A percentile compares a stretch with the other conserved stretches of the same genome.
Evolutionary conservation across 441 rosid species (phyloP).

Genomic region (Lepidium campestre): DNA sequence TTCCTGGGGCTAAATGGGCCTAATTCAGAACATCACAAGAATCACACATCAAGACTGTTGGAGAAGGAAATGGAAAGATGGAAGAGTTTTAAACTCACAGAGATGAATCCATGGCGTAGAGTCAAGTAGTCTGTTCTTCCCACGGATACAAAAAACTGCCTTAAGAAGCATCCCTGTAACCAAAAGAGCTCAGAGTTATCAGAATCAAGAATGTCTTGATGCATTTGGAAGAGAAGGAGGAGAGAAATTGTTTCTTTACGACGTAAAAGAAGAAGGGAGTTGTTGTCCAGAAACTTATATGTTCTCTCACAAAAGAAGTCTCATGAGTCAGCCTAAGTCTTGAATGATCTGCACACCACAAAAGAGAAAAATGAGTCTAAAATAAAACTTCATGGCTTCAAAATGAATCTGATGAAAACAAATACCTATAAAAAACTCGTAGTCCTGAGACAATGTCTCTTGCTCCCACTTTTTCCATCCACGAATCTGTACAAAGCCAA

Average conservation of each 20-base stretch:
- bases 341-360: conserved; percentile 56
- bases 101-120: conserved; percentile 78
- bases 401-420: background rate
- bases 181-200: background rate
- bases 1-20: conserved; percentile 62
- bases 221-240: background rate
- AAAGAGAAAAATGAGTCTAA: background rate
- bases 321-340: conserved; percentile 85
- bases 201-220: background rate
- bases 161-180: conserved; percentile 82
- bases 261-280: conserved; percentile 71
- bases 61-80: background rate
- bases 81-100: conserved; percentile 45
- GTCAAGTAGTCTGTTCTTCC: conserved; percentile 74
- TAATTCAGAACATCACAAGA: conserved; percentile 1
- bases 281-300: conserved; percentile 80
- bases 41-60: background rate
- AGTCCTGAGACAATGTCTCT: conserved; percentile 64
- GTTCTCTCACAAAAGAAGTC: conserved; percentile 85
- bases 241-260: conserved; percentile 33
- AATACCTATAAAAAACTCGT: conserved; percentile 69
- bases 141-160: conserved; percentile 86
- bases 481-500: conserved; percentile 51
- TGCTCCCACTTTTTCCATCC: conserved; percentile 81
- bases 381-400: background rate